A percentile compares a stretch with the other conserved stretches of the same genome.
Conservation (phyloP, 1,139 yeast genomes). For the Eremothecium cymbalariae region DNA sequence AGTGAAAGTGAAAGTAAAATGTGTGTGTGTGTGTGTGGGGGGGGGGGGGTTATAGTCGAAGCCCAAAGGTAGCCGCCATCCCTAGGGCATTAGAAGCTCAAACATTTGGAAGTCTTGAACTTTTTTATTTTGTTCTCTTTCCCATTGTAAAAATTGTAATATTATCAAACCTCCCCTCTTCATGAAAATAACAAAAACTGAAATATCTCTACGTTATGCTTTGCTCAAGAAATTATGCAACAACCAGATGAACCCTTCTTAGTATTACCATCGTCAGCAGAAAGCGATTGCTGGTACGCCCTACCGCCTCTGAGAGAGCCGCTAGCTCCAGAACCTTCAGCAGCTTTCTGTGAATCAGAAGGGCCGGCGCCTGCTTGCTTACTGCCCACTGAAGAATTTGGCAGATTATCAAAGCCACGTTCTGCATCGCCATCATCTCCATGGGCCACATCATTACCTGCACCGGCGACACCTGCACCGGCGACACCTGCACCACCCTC, state of each 20-base stretch:
- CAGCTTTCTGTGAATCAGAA: slow-evolving; percentile 2
- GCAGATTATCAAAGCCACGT: slow-evolving; percentile 7
- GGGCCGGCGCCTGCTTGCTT: slow-evolving; percentile 6
- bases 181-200: too few relatives aligned
- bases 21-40: too few relatives aligned
- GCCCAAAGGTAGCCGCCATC: too few relatives aligned
- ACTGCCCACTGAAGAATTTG: slow-evolving; percentile 10
- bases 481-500: slow-evolving; percentile 1
- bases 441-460: slow-evolving; percentile 10
- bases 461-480: slow-evolving; percentile 10
- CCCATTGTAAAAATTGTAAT: too few relatives aligned
- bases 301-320: slow-evolving; percentile 7
- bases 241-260: slow-evolving; percentile 6
- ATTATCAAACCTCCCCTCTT: too few relatives aligned
- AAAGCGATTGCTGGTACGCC: slow-evolving; percentile 3
- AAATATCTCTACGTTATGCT: too few relatives aligned
- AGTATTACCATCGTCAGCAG: background rate
- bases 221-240: slow-evolving; percentile 5
- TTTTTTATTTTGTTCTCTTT: too few relatives aligned
- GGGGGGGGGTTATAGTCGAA: too few relatives aligned
- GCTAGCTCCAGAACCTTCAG: slow-evolving; percentile 1
- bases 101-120: too few relatives aligned
- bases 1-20: too few relatives aligned
- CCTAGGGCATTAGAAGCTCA: too few relatives aligned
- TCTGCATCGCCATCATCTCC: slow-evolving; percentile 4